Conservation (phyloP, 2,329 filamentous ascomycete species). For the Phialemoniopsis sp. region DNA sequence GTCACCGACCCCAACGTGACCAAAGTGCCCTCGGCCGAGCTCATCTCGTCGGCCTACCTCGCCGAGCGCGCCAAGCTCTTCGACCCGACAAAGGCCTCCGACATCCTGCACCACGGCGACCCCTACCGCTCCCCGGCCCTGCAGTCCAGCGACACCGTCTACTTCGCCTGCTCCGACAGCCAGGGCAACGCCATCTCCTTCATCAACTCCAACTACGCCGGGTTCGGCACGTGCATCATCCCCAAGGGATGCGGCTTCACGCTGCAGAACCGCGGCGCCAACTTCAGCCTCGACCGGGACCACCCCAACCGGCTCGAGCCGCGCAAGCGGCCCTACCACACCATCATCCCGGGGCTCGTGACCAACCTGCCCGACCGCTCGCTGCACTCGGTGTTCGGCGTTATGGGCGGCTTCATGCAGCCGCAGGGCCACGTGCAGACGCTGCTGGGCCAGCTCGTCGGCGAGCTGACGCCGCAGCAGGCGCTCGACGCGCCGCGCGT, state of each 20-base stretch:
- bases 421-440: conserved; percentile 96
- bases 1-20: conserved; percentile 76
- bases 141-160: conserved; percentile 86
- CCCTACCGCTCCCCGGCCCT: conserved; percentile 66
- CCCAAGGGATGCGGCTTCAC: conserved; percentile 86
- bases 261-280: conserved; percentile 82
- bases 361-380: conserved; percentile 72
- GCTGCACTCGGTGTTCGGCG: conserved; percentile 83
- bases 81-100: conserved; percentile 54
- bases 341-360: conserved; percentile 90
- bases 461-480: conserved; percentile 76
- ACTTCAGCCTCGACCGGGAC: conserved; percentile 67
- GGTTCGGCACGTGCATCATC: conserved; percentile 84
- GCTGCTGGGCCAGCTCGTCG: conserved; percentile 81
- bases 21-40: conserved; percentile 63
- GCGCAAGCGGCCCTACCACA: conserved; percentile 90
- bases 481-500: conserved; percentile 89
- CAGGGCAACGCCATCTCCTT: conserved; percentile 90
- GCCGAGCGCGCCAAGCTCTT: conserved; percentile 62
- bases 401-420: conserved; percentile 99
- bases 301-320: conserved; percentile 82
- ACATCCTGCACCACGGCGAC: conserved; percentile 61
- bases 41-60: conserved; percentile 73
- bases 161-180: conserved; percentile 80
- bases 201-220: conserved; percentile 92